A percentile compares a stretch with the other conserved stretches of the same genome.
These are phyloP conservation scores for Silene uniflora DNA, from an alignment of 148 eudicot species.

Conservation along the genomic window DNA sequence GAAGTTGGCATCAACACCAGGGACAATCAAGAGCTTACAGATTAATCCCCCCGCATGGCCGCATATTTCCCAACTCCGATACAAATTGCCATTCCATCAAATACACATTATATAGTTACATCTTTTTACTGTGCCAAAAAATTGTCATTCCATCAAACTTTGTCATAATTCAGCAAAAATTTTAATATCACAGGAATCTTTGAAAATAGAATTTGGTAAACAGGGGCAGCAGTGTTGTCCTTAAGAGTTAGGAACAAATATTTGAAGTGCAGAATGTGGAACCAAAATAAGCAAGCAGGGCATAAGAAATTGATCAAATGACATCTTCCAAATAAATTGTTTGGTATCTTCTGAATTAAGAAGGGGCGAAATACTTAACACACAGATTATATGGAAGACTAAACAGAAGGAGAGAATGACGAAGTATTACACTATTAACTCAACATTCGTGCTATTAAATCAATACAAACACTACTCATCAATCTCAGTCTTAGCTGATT, in stretches of 20 bases:
- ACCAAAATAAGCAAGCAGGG: background rate
- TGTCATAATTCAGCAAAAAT: too few relatives aligned
- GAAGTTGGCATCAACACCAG: too few relatives aligned
- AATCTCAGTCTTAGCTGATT: slow-evolving; percentile 25
- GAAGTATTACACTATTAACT: slow-evolving; percentile 13
- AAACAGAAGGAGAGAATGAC: slow-evolving; percentile 9
- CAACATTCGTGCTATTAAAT: slow-evolving; percentile 2
- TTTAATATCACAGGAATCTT: background rate
- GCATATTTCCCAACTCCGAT: too few relatives aligned
- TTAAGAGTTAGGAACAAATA: background rate
- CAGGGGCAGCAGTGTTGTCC: background rate
- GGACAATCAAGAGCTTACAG: too few relatives aligned
- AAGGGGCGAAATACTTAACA: background rate
- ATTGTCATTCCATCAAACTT: too few relatives aligned
- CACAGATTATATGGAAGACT: slow-evolving; percentile 15
- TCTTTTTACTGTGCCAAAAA: too few relatives aligned
- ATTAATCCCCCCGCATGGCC: too few relatives aligned
- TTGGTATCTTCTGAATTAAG: slow-evolving; percentile 5
- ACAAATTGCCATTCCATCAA: too few relatives aligned
- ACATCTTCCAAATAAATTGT: slow-evolving; percentile 1
- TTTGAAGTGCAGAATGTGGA: background rate
- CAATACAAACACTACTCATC: slow-evolving; percentile 26
- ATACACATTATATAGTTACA: too few relatives aligned
- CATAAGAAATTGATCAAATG: background rate
- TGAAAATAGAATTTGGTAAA: background rate